These are phyloP conservation scores for Fusarium sambucinum DNA, from an alignment of 2,329 filamentous ascomycete genomes.

Conservation along the genomic window DNA sequence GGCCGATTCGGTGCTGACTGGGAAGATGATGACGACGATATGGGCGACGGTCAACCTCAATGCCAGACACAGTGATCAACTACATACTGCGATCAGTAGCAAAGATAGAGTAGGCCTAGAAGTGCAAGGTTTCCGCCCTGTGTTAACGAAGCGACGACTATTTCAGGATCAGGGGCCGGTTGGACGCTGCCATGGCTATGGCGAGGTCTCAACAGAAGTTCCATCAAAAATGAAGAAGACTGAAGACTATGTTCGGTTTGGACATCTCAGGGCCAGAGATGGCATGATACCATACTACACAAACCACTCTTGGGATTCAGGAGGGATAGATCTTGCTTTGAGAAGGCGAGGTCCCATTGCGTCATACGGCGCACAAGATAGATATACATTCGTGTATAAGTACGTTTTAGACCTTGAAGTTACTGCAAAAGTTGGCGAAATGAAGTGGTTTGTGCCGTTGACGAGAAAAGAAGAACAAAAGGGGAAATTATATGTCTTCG, in stretches of 20 bases:
- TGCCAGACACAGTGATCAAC: conserved; percentile 77
- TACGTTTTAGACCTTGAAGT: conserved; percentile 9
- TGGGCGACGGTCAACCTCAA: conserved; percentile 74
- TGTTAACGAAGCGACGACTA: conserved; percentile 47
- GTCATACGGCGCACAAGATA: conserved; percentile 18
- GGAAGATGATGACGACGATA: conserved; percentile 77
- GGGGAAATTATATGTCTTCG: background rate
- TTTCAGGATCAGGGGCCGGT: conserved; percentile 35
- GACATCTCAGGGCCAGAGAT: conserved; percentile 27
- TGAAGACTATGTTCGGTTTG: conserved; percentile 11
- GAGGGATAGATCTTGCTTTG: conserved; percentile 20
- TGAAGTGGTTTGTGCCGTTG: background rate
- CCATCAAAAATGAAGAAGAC: conserved; percentile 22
- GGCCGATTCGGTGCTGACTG: conserved; percentile 74
- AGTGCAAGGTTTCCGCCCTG: conserved; percentile 22
- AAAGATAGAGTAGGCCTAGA: conserved; percentile 29
- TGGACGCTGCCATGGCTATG: conserved; percentile 15
- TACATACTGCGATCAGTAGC: conserved; percentile 1
- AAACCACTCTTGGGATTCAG: conserved; percentile 31
- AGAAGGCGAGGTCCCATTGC: conserved; percentile 7
- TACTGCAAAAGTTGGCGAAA: background rate
- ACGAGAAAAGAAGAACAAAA: background rate
- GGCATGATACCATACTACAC: conserved; percentile 21
- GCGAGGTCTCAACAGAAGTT: background rate
- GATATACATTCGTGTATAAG: conserved; percentile 28